Conservation (phyloP, 2,329 filamentous ascomycete genomes). For the Fusarium pininemorale region DNA sequence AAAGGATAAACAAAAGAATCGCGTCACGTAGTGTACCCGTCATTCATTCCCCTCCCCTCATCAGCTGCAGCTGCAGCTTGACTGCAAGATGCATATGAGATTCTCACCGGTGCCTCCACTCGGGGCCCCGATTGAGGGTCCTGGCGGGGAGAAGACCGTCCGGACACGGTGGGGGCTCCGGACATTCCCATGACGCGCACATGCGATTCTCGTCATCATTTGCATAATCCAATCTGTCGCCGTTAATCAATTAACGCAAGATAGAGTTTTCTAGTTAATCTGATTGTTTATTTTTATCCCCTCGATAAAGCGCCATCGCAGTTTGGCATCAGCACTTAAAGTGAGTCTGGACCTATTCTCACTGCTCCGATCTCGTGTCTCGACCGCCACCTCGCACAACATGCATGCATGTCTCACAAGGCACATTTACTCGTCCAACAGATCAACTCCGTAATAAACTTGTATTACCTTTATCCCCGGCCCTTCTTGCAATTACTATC, state of each 20-base stretch:
- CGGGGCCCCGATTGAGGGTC: constrained; percentile 3
- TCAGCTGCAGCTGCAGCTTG: constrained; percentile 1
- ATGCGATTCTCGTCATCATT: constrained; percentile 17
- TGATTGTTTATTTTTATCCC: background rate
- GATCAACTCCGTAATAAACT: constrained; percentile 18
- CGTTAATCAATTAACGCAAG: background rate
- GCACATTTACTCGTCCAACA: background rate
- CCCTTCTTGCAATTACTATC: constrained; percentile 19
- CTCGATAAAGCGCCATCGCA: background rate
- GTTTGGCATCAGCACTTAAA: background rate
- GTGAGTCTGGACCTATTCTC: background rate
- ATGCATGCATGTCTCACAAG: constrained; percentile 3
- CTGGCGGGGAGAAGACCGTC: constrained; percentile 17
- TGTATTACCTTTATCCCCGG: constrained; percentile 21
- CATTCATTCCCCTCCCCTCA: constrained; percentile 26
- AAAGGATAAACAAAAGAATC: constrained; percentile 17
- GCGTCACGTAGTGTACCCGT: constrained; percentile 35
- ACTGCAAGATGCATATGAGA: constrained; percentile 9
- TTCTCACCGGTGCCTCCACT: constrained; percentile 12
- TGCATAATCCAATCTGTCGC: background rate
- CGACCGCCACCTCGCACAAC: background rate
- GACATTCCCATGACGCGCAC: constrained; percentile 35
- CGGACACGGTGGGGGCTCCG: constrained; percentile 22
- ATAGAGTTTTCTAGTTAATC: constrained; percentile 1
- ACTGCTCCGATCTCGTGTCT: background rate